These are phyloP conservation scores for Monosporascus sp. DNA, from an alignment of 2,329 filamentous ascomycete genomes.

Conservation along the genomic window DNA sequence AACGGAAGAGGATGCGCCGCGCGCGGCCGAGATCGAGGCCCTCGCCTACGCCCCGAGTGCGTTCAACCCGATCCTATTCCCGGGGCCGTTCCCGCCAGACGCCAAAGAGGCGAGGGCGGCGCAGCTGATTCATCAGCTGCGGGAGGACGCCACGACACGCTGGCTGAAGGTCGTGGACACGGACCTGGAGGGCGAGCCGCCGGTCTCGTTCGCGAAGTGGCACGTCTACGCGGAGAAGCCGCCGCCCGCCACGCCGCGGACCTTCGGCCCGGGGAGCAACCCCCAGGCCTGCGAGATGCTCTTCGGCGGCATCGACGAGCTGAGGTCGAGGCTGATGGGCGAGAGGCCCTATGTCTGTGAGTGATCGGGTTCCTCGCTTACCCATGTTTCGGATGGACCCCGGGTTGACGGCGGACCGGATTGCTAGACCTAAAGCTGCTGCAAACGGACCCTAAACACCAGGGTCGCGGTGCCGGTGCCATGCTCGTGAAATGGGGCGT, in stretches of 20 bases:
- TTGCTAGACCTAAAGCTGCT: slow-evolving; percentile 30
- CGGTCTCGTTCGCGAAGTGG: slow-evolving; percentile 29
- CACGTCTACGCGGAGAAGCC: slow-evolving; percentile 19
- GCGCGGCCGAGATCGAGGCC: slow-evolving; percentile 31
- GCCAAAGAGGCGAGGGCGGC: slow-evolving; percentile 14
- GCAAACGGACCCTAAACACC: slow-evolving; percentile 35
- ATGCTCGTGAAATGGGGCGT: slow-evolving; percentile 33
- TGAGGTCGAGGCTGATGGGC: slow-evolving; percentile 14
- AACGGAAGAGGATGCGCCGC: slow-evolving; percentile 29
- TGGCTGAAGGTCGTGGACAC: slow-evolving; percentile 30
- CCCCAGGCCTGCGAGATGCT: slow-evolving; percentile 25
- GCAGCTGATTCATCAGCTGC: slow-evolving; percentile 14
- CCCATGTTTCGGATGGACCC: background rate
- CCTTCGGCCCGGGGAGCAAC: slow-evolving; percentile 22
- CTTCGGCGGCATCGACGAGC: slow-evolving; percentile 18
- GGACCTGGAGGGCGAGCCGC: slow-evolving; percentile 22
- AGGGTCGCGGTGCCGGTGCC: slow-evolving; percentile 32
- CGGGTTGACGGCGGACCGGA: background rate
- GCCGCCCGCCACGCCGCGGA: slow-evolving; percentile 7
- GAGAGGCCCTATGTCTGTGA: slow-evolving; percentile 22
- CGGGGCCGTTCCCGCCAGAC: slow-evolving; percentile 23
- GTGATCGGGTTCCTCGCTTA: slow-evolving; percentile 5
- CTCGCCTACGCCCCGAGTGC: slow-evolving; percentile 29
- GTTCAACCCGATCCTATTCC: slow-evolving; percentile 27
- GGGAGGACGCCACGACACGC: slow-evolving; percentile 16